A percentile compares a stretch with the other conserved stretches of the same genome.
Conservation (phyloP, 352 stramenopile genomes). For the Globisporangium solare region DNA sequence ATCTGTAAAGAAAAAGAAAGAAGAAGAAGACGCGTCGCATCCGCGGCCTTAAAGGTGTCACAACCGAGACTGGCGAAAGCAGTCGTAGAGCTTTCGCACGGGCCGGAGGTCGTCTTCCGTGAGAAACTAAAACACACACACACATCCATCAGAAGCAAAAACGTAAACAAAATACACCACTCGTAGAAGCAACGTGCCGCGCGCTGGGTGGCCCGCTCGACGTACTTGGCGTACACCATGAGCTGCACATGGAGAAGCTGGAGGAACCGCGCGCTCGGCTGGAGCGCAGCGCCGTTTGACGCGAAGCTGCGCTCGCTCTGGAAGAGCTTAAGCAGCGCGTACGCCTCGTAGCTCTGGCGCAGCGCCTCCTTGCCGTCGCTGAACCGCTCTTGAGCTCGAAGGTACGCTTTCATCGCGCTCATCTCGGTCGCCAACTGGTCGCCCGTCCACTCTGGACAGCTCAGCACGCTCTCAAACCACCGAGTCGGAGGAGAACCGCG, state of each 20-base stretch:
- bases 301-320: conserved; percentile 23
- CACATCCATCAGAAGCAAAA: too few relatives aligned
- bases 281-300: conserved; percentile 4
- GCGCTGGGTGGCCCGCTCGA: conserved; percentile 31
- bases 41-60: too few relatives aligned
- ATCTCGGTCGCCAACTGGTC: conserved; percentile 31
- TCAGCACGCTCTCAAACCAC: conserved; percentile 21
- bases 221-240: conserved; percentile 50
- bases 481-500: conserved; percentile 4
- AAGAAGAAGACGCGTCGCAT: too few relatives aligned
- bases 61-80: conserved; percentile 13
- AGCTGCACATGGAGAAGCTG: conserved; percentile 43
- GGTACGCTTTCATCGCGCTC: conserved; percentile 23
- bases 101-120: conserved; percentile 24
- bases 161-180: not conserved
- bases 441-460: conserved; percentile 29
- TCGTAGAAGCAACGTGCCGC: conserved; percentile 20
- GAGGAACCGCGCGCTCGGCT: conserved; percentile 10
- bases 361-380: not conserved
- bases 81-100: conserved; percentile 31
- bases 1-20: conserved; percentile 31
- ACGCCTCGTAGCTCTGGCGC: conserved; percentile 27
- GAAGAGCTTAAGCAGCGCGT: conserved; percentile 61
- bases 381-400: conserved; percentile 7
- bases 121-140: conserved; percentile 25